Base-by-base conservation (phyloP, 2,329 filamentous ascomycete genomes). In the Ophiostoma fasciatum region DNA sequence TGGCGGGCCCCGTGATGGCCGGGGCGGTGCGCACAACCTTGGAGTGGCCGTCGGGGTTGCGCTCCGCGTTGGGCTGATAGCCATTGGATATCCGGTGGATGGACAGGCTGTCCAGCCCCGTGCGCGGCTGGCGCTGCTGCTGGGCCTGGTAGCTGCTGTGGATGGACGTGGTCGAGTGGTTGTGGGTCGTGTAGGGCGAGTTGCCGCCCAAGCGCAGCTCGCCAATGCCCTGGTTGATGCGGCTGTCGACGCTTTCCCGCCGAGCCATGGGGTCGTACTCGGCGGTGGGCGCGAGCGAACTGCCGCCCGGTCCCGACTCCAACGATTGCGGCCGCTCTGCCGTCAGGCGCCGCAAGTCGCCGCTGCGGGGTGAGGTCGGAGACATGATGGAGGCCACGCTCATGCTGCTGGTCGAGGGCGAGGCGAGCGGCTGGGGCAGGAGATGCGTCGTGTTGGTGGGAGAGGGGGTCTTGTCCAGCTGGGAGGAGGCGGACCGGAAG, bases 161-260 rank as follows among this genome's bases (percentile, higher is more conserved):
- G 17, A 87, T 71, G 2, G 81, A 85, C 2, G 74, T 74, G 4
- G 79, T 79, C 2, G 80, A 85, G 37, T 78, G 74, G 54, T 87
- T 85, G 47, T 80, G 74, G 52, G 74, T 83, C 18, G 78, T 71
- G 49, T 85, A 87, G 1, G 80, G 80, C 7, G 78, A 81, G 31
- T 68, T 68, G 35, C 74, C 74, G 35, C 74, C 73, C 33, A 87
- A 64, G 45, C 74, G 67, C 56, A 87, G 67, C 31, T 82, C 76
- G 38, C 66, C 70, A 53, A 87, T 76, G 30, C 69, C 70, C 45
- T 75, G 72, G 49, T 82, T 82, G 52, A 87, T 77, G 43, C 80
- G 71, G 54, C 80, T 84, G 54, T 87, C 81, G 5, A 87, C 78
- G 48, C 81, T 87, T 57, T 83, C 82, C 35, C 82, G 71, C 39